Percentiles rank a stretch among this genome's conserved stretches.
Evolutionary conservation across 2,329 filamentous ascomycete genomes (phyloP).

Genomic region (Alternaria sp.): DNA sequence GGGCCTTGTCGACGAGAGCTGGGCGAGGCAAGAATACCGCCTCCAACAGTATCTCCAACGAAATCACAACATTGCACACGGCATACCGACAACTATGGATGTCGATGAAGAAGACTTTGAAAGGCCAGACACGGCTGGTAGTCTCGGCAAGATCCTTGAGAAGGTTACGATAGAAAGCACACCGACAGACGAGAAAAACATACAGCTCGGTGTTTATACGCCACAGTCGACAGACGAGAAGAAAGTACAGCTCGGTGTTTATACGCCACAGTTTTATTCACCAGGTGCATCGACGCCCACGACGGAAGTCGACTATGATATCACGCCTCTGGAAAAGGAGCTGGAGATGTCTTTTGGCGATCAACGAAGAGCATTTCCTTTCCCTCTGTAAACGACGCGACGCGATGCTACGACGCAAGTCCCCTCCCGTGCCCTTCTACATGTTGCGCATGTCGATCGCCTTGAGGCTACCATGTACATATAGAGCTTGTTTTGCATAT

Average conservation of each 20-base stretch:
- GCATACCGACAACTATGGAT: constrained; percentile 55
- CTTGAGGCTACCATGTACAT: constrained; percentile 7
- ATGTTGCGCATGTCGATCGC: background rate
- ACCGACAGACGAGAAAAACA: constrained; percentile 52
- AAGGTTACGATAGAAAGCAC: constrained; percentile 58
- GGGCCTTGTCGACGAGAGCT: constrained; percentile 59
- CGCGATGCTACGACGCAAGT: background rate
- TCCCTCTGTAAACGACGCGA: constrained; percentile 3
- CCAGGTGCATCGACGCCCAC: constrained; percentile 10
- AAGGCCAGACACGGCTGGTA: constrained; percentile 52
- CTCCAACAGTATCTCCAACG: constrained; percentile 58
- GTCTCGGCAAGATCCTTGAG: constrained; percentile 55
- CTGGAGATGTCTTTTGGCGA: constrained; percentile 42
- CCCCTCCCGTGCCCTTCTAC: background rate
- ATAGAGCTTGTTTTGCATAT: constrained; percentile 14
- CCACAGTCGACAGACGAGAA: constrained; percentile 48
- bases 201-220: constrained; percentile 37
- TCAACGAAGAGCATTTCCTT: constrained; percentile 24
- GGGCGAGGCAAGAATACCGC: constrained; percentile 59
- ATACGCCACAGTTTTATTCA: background rate
- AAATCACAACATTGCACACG: constrained; percentile 57
- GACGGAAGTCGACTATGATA: constrained; percentile 25
- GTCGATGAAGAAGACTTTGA: constrained; percentile 59
- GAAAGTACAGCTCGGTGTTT: constrained; percentile 41
- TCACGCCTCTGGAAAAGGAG: constrained; percentile 39